A percentile compares a stretch with the other conserved stretches of the same genome.
phyloP scores from a whole-genome alignment of 202 grass and related monocot genomes.

The Saccharum hybrid region DNA sequence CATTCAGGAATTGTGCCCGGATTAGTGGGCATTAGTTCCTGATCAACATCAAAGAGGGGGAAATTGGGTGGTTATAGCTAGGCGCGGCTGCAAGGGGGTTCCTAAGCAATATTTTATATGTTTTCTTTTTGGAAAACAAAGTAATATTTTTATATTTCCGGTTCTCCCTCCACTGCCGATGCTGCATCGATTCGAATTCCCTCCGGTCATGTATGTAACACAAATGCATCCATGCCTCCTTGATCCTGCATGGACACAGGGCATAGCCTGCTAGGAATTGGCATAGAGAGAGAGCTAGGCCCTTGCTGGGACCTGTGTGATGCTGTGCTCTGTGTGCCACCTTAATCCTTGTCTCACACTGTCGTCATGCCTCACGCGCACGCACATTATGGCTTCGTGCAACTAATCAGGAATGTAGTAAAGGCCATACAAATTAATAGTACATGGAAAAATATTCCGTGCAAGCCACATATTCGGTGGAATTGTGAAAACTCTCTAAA shows the following conservation, averaged over 20 bases:
- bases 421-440: no score
- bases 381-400: neutral
- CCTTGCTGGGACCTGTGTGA: neutral
- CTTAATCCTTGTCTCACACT: constrained; percentile 2
- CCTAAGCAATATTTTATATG: constrained; percentile 45
- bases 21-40: constrained; percentile 58
- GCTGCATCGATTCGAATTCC: constrained; percentile 75
- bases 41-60: constrained; percentile 34
- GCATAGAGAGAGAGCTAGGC: no score
- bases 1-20: constrained; percentile 35
- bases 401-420: no score
- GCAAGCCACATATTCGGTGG: no score
- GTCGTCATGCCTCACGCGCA: neutral
- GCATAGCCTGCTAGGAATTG: constrained; percentile 5
- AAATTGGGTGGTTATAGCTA: constrained; percentile 41
- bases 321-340: constrained; percentile 7
- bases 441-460: no score
- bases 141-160: constrained; percentile 37
- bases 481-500: no score
- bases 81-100: constrained; percentile 24
- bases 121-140: constrained; percentile 10
- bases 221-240: constrained; percentile 35
- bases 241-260: constrained; percentile 32
- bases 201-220: constrained; percentile 5
- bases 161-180: constrained; percentile 67